Evolutionary conservation across 2,329 filamentous ascomycete genomes (phyloP).

Genomic region (Myriosclerotinia scirpicola): DNA sequence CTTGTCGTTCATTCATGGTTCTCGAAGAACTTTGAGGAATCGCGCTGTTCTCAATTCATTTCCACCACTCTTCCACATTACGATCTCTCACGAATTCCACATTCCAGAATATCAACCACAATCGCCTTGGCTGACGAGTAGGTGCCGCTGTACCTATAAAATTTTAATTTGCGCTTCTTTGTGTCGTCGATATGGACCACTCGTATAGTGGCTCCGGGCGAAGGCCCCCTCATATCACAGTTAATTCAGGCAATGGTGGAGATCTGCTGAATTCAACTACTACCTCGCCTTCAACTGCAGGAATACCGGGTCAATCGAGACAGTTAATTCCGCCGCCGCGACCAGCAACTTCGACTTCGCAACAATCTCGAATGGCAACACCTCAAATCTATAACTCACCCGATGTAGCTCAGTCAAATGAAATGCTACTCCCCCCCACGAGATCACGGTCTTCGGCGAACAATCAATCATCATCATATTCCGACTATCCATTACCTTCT

Average conservation of each 20-base stretch:
- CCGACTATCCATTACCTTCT: conserved; percentile 40
- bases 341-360: conserved; percentile 25
- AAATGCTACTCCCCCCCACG: conserved; percentile 51
- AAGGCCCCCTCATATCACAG: conserved; percentile 58
- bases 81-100: conserved; percentile 1
- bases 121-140: conserved; percentile 13
- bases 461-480: conserved; percentile 53
- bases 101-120: conserved; percentile 18
- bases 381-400: conserved; percentile 35
- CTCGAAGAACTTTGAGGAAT: neutral
- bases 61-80: conserved; percentile 13
- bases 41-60: conserved; percentile 6
- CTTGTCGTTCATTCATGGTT: neutral
- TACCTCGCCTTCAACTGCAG: conserved; percentile 40
- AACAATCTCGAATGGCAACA: conserved; percentile 22
- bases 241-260: conserved; percentile 58
- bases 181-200: conserved; percentile 20
- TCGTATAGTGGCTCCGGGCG: conserved; percentile 22
- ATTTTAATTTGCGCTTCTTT: conserved; percentile 1
- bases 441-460: conserved; percentile 43
- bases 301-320: conserved; percentile 37
- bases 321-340: conserved; percentile 35
- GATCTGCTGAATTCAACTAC: conserved; percentile 46
- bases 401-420: conserved; percentile 44
- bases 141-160: conserved; percentile 17